A percentile compares a stretch with the other conserved stretches of the same genome.
phyloP scores from a whole-genome alignment of 257 asterid genomes.

The Catharanthus roseus region DNA sequence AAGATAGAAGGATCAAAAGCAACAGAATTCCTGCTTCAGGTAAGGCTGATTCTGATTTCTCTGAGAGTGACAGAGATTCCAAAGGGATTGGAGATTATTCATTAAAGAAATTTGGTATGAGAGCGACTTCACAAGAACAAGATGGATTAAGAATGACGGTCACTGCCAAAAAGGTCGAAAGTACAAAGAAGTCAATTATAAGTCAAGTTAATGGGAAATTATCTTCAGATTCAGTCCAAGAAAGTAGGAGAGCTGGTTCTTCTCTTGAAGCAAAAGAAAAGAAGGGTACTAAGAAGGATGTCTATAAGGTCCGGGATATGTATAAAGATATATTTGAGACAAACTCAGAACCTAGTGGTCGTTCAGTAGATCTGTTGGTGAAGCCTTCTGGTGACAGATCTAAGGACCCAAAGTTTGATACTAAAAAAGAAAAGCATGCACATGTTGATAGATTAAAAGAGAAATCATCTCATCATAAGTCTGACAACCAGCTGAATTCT shows the following conservation, averaged over 20 bases:
- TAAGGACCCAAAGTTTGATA: slow-evolving; percentile 38
- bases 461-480: slow-evolving; percentile 31
- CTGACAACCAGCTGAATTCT: slow-evolving; percentile 29
- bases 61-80: slow-evolving; percentile 34
- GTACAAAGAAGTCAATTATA: slow-evolving; percentile 43
- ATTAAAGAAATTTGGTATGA: slow-evolving; percentile 25
- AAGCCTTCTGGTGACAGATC: slow-evolving; percentile 33
- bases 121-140: slow-evolving; percentile 29
- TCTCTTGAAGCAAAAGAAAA: slow-evolving; percentile 29
- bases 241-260: slow-evolving; percentile 31
- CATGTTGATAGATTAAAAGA: slow-evolving; percentile 40
- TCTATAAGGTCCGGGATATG: slow-evolving; percentile 9
- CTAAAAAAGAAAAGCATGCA: slow-evolving; percentile 29
- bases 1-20: slow-evolving; percentile 22
- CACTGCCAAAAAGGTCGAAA: slow-evolving; percentile 34
- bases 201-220: slow-evolving; percentile 39
- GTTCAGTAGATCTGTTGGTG: slow-evolving; percentile 26
- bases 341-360: slow-evolving; percentile 28
- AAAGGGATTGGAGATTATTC: slow-evolving; percentile 23
- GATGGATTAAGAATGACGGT: slow-evolving; percentile 25
- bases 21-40: slow-evolving; percentile 27
- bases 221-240: slow-evolving; percentile 26
- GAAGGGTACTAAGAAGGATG: slow-evolving; percentile 41
- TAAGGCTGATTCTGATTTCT: slow-evolving; percentile 26
- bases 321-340: slow-evolving; percentile 21